Evolutionary conservation across 176 grass and related monocot genomes (phyloP).

Genomic region (Juncus effusus): DNA sequence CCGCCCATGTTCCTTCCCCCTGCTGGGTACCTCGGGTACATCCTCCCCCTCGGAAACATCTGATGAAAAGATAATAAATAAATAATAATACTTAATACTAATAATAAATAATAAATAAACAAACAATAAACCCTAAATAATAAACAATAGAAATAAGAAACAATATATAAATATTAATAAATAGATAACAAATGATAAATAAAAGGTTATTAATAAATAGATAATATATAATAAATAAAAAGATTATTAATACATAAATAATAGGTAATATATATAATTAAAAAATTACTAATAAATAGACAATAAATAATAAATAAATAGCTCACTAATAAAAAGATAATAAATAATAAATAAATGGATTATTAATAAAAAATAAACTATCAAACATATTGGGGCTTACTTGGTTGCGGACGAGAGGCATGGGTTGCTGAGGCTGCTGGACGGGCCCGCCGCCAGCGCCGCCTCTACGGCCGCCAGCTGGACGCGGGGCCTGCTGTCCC

Average conservation of each 20-base stretch:
- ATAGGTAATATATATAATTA: no score
- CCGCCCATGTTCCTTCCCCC: conserved; percentile 44
- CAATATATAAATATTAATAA: background rate
- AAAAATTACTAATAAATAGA: background rate
- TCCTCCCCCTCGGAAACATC: conserved; percentile 65
- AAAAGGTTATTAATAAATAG: background rate
- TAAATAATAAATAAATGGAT: background rate
- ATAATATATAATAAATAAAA: background rate
- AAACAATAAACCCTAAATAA: background rate
- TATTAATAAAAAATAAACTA: background rate
- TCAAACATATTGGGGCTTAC: conserved; percentile 18
- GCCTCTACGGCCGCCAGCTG: conserved; percentile 42
- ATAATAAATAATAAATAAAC: no score
- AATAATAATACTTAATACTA: no score
- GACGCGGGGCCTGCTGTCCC: conserved; percentile 50
- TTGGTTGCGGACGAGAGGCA: conserved; percentile 53
- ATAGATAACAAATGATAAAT: background rate
- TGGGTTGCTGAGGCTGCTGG: conserved; percentile 50
- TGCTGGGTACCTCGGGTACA: conserved; percentile 44
- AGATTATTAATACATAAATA: background rate
- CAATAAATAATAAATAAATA: conserved; percentile 1
- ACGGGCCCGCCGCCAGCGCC: conserved; percentile 28
- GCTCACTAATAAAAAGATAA: background rate
- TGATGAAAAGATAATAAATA: conserved; percentile 15
- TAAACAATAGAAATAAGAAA: conserved; percentile 3